These are phyloP conservation scores for Cyclocybe cylindracea DNA, from an alignment of 768 basidiomycete genomes.

Conservation along the genomic window DNA sequence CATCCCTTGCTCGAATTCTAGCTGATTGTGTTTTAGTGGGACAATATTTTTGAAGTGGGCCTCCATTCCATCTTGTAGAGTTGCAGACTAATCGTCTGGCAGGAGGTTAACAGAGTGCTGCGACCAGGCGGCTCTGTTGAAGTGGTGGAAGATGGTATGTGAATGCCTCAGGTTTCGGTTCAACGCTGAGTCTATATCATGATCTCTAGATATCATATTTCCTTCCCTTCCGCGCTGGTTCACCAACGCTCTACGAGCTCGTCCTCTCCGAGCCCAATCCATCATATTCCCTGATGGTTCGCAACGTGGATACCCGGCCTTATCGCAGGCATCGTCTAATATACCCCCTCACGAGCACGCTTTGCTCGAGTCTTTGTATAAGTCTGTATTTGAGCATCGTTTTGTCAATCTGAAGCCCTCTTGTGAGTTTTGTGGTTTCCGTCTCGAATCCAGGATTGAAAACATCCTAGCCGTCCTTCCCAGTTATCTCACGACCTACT, in stretches of 20 bases:
- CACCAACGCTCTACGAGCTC: constrained; percentile 64
- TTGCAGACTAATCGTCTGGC: background rate
- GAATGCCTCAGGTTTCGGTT: background rate
- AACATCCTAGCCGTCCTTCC: constrained; percentile 57
- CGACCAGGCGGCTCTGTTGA: constrained; percentile 72
- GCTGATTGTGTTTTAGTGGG: constrained; percentile 52
- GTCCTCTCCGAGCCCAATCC: constrained; percentile 47
- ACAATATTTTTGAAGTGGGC: constrained; percentile 61
- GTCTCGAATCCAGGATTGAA: background rate
- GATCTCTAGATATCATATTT: constrained; percentile 64
- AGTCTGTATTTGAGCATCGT: constrained; percentile 66
- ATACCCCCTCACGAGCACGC: constrained; percentile 63
- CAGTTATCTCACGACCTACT: constrained; percentile 70
- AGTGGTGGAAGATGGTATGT: constrained; percentile 70
- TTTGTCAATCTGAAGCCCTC: constrained; percentile 75
- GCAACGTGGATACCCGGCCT: constrained; percentile 34
- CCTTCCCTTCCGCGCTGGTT: constrained; percentile 80
- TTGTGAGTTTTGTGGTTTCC: constrained; percentile 39
- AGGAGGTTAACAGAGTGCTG: constrained; percentile 77
- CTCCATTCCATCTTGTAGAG: background rate
- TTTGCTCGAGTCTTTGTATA: constrained; percentile 65
- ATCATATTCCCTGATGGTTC: constrained; percentile 52
- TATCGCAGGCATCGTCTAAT: constrained; percentile 27
- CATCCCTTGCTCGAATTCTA: constrained; percentile 4
- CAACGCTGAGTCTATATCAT: background rate